Evolutionary conservation across 2,329 filamentous ascomycete species (phyloP).

Genomic region (Mycogone perniciosa): DNA sequence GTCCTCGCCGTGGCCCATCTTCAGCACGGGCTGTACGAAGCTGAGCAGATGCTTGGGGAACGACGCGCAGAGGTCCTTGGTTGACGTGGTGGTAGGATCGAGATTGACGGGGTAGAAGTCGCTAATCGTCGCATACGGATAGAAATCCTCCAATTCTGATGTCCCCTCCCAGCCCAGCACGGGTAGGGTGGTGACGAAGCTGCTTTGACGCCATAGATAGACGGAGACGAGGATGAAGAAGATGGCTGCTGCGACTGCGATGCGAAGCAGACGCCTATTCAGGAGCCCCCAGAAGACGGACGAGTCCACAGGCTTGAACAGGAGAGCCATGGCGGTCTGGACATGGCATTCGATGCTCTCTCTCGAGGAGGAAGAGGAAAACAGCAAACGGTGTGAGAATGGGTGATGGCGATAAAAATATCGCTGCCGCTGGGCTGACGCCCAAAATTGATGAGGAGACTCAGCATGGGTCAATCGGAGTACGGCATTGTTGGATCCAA

Average conservation of each 20-base stretch:
- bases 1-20: slow-evolving; percentile 27
- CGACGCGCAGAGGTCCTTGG: slow-evolving; percentile 24
- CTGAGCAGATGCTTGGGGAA: slow-evolving; percentile 28
- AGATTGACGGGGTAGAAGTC: slow-evolving; percentile 25
- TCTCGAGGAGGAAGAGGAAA: neutral
- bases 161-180: neutral
- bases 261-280: slow-evolving; percentile 28
- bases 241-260: slow-evolving; percentile 19
- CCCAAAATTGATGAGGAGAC: too few relatives aligned
- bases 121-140: slow-evolving; percentile 25
- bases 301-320: slow-evolving; percentile 10
- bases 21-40: slow-evolving; percentile 27
- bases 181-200: neutral
- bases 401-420: neutral
- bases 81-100: slow-evolving; percentile 20
- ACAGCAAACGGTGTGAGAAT: neutral
- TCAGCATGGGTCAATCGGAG: too few relatives aligned
- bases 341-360: slow-evolving; percentile 4
- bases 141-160: slow-evolving; percentile 8
- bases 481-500: too few relatives aligned
- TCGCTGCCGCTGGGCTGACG: neutral
- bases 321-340: slow-evolving; percentile 8
- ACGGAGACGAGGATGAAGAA: slow-evolving; percentile 20
- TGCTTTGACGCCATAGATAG: slow-evolving; percentile 17
- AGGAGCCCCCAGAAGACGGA: slow-evolving; percentile 17